Conservation (phyloP, 345 rosid genomes). For the Cardamine resedifolia region DNA sequence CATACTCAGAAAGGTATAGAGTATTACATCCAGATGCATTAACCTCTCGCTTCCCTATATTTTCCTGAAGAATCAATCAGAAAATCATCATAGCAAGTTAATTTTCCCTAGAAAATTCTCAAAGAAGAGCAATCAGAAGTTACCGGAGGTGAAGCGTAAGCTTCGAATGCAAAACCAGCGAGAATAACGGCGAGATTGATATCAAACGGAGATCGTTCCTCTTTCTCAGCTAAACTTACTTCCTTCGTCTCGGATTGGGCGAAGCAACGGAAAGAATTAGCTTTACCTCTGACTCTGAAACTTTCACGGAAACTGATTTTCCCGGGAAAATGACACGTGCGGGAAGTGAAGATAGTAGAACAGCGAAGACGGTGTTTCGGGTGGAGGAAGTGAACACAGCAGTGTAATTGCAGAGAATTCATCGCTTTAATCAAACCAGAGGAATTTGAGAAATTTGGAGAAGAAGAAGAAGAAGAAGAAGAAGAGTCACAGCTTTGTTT, state of each 20-base stretch:
- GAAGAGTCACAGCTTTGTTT: not conserved
- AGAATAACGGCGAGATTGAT: constrained; percentile 91
- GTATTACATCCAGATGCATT: constrained; percentile 84
- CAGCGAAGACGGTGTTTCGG: constrained; percentile 27
- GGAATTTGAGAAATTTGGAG: not conserved
- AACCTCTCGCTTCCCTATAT: constrained; percentile 64
- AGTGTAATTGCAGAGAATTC: constrained; percentile 39
- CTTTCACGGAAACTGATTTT: constrained; percentile 24
- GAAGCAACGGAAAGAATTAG: constrained; percentile 37
- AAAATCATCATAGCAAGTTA: not conserved
- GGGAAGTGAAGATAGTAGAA: constrained; percentile 29
- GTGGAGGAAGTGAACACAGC: constrained; percentile 20
- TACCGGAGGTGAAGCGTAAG: constrained; percentile 78
- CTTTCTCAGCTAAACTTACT: constrained; percentile 11
- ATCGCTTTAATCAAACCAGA: not conserved
- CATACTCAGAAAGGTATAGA: constrained; percentile 85
- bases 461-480: constrained; percentile 4
- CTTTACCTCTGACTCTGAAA: constrained; percentile 20
- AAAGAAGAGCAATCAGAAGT: not conserved
- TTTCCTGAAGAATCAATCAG: constrained; percentile 47
- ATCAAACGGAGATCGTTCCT: constrained; percentile 69
- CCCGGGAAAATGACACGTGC: constrained; percentile 33
- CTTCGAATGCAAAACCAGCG: constrained; percentile 96
- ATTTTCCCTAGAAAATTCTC: not conserved
- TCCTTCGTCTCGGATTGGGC: constrained; percentile 43